Conservation (phyloP, 2,329 filamentous ascomycete species). For the Pseudocercospora pini-densiflorae region DNA sequence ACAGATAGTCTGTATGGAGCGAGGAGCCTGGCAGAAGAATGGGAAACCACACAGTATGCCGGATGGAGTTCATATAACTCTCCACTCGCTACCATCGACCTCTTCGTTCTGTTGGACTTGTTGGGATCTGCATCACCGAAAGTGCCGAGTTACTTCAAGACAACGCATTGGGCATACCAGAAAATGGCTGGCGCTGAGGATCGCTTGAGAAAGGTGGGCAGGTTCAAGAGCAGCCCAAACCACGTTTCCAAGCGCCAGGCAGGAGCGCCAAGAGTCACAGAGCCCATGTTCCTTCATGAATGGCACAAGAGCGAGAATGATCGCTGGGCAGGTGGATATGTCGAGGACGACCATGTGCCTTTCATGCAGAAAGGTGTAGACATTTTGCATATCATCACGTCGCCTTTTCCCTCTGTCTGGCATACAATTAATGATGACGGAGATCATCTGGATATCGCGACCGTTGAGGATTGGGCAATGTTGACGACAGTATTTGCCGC, state of each 20-base stretch:
- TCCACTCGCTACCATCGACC: slow-evolving; percentile 75
- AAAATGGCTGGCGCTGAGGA: slow-evolving; percentile 74
- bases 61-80: slow-evolving; percentile 75
- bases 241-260: slow-evolving; percentile 43
- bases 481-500: slow-evolving; percentile 83
- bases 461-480: slow-evolving; percentile 84
- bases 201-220: slow-evolving; percentile 68
- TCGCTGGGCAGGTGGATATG: slow-evolving; percentile 55
- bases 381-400: slow-evolving; percentile 85
- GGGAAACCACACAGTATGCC: slow-evolving; percentile 73
- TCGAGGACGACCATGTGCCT: slow-evolving; percentile 86
- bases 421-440: slow-evolving; percentile 84
- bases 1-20: slow-evolving; percentile 88
- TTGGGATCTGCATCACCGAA: slow-evolving; percentile 71
- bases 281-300: slow-evolving; percentile 67
- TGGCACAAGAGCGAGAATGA: slow-evolving; percentile 55
- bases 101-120: slow-evolving; percentile 91
- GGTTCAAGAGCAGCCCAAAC: slow-evolving; percentile 67
- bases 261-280: slow-evolving; percentile 3
- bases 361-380: slow-evolving; percentile 88
- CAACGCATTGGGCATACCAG: slow-evolving; percentile 92
- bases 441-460: slow-evolving; percentile 78
- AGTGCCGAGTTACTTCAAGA: slow-evolving; percentile 85
- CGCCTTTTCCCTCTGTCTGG: slow-evolving; percentile 83
- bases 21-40: slow-evolving; percentile 74